Evolutionary conservation across 192 early-diverging fungal species (phyloP), one percentile per base, ranked within the genome.

Genomic region (Rhizophagus clarus): DNA sequence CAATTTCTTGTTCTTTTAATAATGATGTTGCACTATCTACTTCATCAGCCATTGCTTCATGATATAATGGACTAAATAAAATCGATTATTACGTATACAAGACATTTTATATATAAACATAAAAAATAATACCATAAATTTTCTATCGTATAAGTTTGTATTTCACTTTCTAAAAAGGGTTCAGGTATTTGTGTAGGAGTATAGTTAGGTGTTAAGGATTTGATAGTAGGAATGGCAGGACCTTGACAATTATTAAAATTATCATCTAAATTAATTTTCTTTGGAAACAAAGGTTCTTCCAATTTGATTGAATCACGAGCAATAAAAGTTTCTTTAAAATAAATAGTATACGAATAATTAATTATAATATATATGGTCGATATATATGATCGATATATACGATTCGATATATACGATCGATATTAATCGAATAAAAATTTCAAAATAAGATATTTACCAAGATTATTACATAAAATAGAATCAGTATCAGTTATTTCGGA

Each of bases 211-310:
- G 75, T 47, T 17, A 77, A 64, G 9, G 20, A 24, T 45, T 47
- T 77, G 29, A 66, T 28, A 7, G 11, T 77, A 12, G 34, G 75
- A 26, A 49, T 8, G 26, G 11, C 66, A 12, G 34, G 75, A 26
- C 31, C 8, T 24, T 31, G 24, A 64, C 49, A 29, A 24, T 37
- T 32, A 15, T 37, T 17, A 11, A 74, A 74, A 4, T 56, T 15
- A 15, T 37, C 22, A 28, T 62, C 32, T 12, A 40, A 15, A 71
- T 42, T 24, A 3, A 45, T 31, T 15, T 45, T 29, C 14, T 37
- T 68, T 12, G 76, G 45, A 49, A 77, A 29, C 40, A 68, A 49
- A 9, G 76, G 76, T 32, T 64, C 40, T 32, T 77, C 76, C 7
- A 77, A 47, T 42, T 47, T 4, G 63, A 10, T 9, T 9, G 20